Evolutionary conservation across 2,329 filamentous ascomycete species (phyloP).

Genomic region (Epichloe typhina): DNA sequence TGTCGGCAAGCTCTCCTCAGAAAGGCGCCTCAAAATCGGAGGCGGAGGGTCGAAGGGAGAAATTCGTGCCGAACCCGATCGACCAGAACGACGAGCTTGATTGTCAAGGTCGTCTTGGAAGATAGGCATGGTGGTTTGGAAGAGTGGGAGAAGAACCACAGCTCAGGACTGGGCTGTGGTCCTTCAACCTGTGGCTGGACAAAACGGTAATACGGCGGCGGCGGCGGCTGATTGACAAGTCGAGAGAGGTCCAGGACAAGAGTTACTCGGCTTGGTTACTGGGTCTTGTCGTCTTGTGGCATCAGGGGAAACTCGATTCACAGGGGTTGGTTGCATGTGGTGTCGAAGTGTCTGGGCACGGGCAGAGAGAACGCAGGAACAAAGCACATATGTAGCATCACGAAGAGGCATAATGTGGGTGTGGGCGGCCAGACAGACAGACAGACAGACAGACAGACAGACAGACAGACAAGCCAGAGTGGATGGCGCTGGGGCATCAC

Average conservation of each 20-base stretch:
- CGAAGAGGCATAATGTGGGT: neutral
- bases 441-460: too few relatives aligned
- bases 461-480: neutral
- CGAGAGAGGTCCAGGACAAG: neutral
- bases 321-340: neutral
- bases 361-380: neutral
- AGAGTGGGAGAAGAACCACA: slow-evolving; percentile 18
- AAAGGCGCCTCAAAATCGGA: slow-evolving; percentile 22
- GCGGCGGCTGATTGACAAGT: neutral
- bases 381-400: neutral
- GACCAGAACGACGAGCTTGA: slow-evolving; percentile 15
- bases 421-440: neutral
- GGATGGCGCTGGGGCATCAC: neutral
- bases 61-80: slow-evolving; percentile 12
- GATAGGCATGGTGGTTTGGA: slow-evolving; percentile 37
- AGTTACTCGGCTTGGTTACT: neutral
- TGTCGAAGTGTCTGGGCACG: neutral
- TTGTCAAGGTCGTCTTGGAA: slow-evolving; percentile 37
- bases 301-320: neutral
- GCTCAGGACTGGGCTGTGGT: slow-evolving; percentile 14
- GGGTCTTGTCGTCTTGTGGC: neutral
- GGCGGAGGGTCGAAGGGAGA: slow-evolving; percentile 9
- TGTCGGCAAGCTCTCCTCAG: slow-evolving; percentile 47
- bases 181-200: slow-evolving; percentile 7
- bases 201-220: slow-evolving; percentile 1